Percentiles rank a stretch among this genome's conserved stretches.
Evolutionary conservation across 2,329 filamentous ascomycete genomes (phyloP).

Genomic region (Macrophomina phaseolina): DNA sequence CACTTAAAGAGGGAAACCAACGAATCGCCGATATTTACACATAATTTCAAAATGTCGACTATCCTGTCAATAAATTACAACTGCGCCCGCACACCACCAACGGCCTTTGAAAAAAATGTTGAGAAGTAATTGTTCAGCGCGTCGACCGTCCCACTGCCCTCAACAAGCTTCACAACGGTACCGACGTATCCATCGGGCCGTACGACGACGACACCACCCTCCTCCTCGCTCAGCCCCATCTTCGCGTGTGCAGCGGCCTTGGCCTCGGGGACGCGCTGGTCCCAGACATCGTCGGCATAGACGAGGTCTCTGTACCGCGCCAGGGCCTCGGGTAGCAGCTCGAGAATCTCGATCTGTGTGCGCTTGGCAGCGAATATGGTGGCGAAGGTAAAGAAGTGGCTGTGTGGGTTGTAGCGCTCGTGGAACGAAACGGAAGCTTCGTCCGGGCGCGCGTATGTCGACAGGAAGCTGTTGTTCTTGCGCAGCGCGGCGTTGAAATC

Average conservation of each 20-base stretch:
- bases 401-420: slow-evolving; percentile 85
- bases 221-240: slow-evolving; percentile 77
- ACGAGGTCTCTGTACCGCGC: slow-evolving; percentile 80
- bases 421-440: slow-evolving; percentile 67
- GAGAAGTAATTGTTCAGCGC: slow-evolving; percentile 85
- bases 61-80: slow-evolving; percentile 22
- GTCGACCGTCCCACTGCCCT: slow-evolving; percentile 80
- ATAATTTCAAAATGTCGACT: too few species aligned
- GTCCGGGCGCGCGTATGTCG: slow-evolving; percentile 32
- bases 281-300: slow-evolving; percentile 84
- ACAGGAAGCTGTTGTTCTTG: slow-evolving; percentile 74
- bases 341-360: slow-evolving; percentile 72
- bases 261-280: slow-evolving; percentile 71
- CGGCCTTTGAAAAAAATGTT: slow-evolving; percentile 69
- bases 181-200: slow-evolving; percentile 88
- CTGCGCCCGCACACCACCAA: slow-evolving; percentile 45
- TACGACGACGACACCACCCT: slow-evolving; percentile 81
- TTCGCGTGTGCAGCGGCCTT: slow-evolving; percentile 81
- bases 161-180: slow-evolving; percentile 72
- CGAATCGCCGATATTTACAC: not conserved
- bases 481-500: slow-evolving; percentile 72
- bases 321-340: slow-evolving; percentile 72
- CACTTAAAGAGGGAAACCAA: not conserved
- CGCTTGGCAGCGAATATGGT: slow-evolving; percentile 74
- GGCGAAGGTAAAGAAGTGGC: slow-evolving; percentile 78